Base-by-base conservation (phyloP, 352 stramenopile genomes). In the Pythium brassicae region DNA sequence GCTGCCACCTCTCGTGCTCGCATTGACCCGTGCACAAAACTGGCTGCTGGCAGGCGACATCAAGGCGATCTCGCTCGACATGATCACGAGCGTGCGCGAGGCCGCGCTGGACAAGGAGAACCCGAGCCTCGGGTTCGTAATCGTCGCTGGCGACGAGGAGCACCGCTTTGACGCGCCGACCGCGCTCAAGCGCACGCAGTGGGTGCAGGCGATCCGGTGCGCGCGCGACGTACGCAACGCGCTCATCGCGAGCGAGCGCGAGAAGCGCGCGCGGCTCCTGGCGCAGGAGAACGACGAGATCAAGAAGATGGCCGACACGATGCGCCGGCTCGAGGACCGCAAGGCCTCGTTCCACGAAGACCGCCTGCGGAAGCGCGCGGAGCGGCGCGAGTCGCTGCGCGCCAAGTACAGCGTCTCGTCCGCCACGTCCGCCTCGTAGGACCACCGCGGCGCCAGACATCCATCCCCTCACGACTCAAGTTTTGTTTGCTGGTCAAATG, bases 311-410 rank as follows among this genome's bases (percentile, higher is more conserved):
- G 78, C 75, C 2, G 69, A 74, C 44, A 81, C 73, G 42, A 42
- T 87, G 53, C 63, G 73, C 22, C 59, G 62, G 53, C 71, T 86
- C 48, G 71, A 90, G 52, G 69, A 87, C 56, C 65, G 68, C 42
- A 85, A 83, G 50, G 66, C 68, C 14, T 83, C 74, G 32, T 90
- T 90, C 60, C 80, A 88, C 20, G 68, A 90, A 64, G 77, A 88
- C 26, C 77, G 77, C 4, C 51, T 88, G 49, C 71, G 68, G 19
- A 78, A 73, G 46, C 75, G 78, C 6, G 77, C 74, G 5, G 72
- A 80, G 63, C 77, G 78, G 55, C 75, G 80, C 46, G 80, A 88
- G 62, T 62, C 76, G 57, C 59, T 90, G 61, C 80, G 80, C 47
- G 68, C 71, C 59, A 90, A 90, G 68, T 90, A 90, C 65, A 68